Percentiles rank a stretch among this genome's conserved stretches.
Evolutionary conservation across 2,329 filamentous ascomycete genomes (phyloP).

Genomic region (Aspergillus chevalieri): DNA sequence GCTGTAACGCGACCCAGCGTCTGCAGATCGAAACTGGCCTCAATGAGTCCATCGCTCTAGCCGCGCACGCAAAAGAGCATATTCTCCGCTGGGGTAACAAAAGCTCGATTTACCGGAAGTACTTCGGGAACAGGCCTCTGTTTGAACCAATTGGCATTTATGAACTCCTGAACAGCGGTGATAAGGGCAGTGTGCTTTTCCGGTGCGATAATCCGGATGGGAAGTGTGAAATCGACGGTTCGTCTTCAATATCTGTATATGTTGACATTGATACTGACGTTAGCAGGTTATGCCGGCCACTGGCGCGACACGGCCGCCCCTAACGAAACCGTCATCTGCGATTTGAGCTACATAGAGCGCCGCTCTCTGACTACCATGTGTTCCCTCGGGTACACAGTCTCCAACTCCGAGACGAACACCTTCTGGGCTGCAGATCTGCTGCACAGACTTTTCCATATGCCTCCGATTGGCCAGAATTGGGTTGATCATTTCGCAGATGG

Average conservation of each 20-base stretch:
- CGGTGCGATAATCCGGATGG: slow-evolving; percentile 63
- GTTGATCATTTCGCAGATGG: slow-evolving; percentile 59
- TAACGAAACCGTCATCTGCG: slow-evolving; percentile 64
- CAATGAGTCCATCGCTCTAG: slow-evolving; percentile 53
- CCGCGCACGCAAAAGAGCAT: slow-evolving; percentile 58
- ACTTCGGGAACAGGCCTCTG: slow-evolving; percentile 58
- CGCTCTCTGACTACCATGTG: slow-evolving; percentile 56
- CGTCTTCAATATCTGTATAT: slow-evolving; percentile 18
- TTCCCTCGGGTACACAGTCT: slow-evolving; percentile 57
- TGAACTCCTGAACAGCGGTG: slow-evolving; percentile 53
- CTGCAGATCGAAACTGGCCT: slow-evolving; percentile 53
- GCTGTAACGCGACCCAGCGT: slow-evolving; percentile 59
- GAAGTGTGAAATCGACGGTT: slow-evolving; percentile 52
- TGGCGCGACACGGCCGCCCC: slow-evolving; percentile 61
- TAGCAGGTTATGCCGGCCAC: slow-evolving; percentile 60
- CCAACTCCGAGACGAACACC: slow-evolving; percentile 50
- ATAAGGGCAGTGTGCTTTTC: slow-evolving; percentile 55
- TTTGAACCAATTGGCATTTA: slow-evolving; percentile 57
- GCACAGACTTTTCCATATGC: slow-evolving; percentile 61
- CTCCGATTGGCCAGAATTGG: slow-evolving; percentile 52
- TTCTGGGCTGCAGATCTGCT: slow-evolving; percentile 63
- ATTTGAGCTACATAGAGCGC: slow-evolving; percentile 54
- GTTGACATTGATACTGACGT: neutral
- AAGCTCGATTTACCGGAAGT: slow-evolving; percentile 58
- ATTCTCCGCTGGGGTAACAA: slow-evolving; percentile 45